Conservation (phyloP, 495 filamentous ascomycete species). For the Xylaria telfairii region DNA sequence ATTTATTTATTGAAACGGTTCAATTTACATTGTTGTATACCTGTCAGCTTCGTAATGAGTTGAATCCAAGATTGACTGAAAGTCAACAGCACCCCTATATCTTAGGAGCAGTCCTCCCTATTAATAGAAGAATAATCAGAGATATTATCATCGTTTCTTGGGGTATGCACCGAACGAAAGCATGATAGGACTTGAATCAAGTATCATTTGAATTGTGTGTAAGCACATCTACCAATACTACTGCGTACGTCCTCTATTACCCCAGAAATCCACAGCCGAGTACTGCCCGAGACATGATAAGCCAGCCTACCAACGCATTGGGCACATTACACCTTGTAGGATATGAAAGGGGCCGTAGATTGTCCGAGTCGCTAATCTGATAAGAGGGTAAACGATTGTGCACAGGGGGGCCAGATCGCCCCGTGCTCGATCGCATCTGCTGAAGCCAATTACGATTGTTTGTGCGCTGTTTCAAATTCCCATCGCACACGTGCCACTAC, state of each 20-base stretch:
- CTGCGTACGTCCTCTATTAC: background rate
- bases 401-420: background rate
- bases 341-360: conserved; percentile 1
- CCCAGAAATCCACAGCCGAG: conserved; percentile 1
- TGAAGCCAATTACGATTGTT: conserved; percentile 4
- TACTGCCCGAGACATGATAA: conserved; percentile 17
- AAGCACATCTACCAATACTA: background rate
- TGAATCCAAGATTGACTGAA: no score
- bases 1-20: no score
- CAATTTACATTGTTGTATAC: no score
- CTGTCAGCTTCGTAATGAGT: no score
- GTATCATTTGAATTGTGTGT: background rate
- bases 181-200: background rate
- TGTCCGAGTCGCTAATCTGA: conserved; percentile 8
- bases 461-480: conserved; percentile 13
- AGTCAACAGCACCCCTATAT: no score
- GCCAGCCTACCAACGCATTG: background rate
- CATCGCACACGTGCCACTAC: conserved; percentile 22
- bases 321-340: background rate
- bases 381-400: background rate
- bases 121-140: no score
- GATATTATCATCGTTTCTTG: no score
- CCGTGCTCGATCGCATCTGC: no score
- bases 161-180: background rate
- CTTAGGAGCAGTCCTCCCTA: no score